phyloP scores from a whole-genome alignment of 2,329 filamentous ascomycete genomes.

The Paradendryphiella salina region DNA sequence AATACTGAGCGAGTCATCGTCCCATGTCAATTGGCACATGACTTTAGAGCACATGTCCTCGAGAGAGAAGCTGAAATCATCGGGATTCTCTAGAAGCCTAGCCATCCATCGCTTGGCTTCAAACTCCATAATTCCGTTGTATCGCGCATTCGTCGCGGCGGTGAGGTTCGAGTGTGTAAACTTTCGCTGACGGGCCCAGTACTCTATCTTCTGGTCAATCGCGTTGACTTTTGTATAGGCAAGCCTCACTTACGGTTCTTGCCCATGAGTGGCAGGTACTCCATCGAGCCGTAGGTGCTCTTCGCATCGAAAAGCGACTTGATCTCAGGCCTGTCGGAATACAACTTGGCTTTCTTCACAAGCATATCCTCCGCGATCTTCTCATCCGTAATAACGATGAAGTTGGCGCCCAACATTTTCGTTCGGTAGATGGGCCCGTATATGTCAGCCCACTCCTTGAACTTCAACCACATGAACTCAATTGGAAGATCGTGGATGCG shows the following conservation, averaged over 20 bases:
- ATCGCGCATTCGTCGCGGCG: constrained; percentile 50
- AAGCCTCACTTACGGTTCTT: constrained; percentile 54
- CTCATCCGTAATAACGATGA: constrained; percentile 57
- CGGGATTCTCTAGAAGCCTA: constrained; percentile 55
- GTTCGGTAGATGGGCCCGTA: constrained; percentile 45
- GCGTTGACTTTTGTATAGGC: not conserved
- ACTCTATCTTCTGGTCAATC: constrained; percentile 45
- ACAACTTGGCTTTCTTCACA: constrained; percentile 56
- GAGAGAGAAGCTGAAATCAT: constrained; percentile 55
- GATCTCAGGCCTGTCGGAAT: constrained; percentile 57
- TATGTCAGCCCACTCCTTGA: constrained; percentile 47
- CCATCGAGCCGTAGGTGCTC: constrained; percentile 59
- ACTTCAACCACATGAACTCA: constrained; percentile 57
- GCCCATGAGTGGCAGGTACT: constrained; percentile 61
- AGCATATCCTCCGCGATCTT: constrained; percentile 58
- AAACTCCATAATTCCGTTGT: constrained; percentile 56
- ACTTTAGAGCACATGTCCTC: constrained; percentile 63
- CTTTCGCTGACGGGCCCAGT: constrained; percentile 59
- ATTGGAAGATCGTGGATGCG: constrained; percentile 45
- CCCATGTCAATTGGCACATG: constrained; percentile 60
- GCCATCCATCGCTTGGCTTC: constrained; percentile 60
- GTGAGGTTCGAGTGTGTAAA: constrained; percentile 58
- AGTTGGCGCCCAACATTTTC: constrained; percentile 48
- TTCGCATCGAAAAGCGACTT: constrained; percentile 59
- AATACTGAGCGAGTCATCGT: constrained; percentile 54